Evolutionary conservation across 2,329 filamentous ascomycete genomes (phyloP).

Genomic region (Colletotrichum spinosum): DNA sequence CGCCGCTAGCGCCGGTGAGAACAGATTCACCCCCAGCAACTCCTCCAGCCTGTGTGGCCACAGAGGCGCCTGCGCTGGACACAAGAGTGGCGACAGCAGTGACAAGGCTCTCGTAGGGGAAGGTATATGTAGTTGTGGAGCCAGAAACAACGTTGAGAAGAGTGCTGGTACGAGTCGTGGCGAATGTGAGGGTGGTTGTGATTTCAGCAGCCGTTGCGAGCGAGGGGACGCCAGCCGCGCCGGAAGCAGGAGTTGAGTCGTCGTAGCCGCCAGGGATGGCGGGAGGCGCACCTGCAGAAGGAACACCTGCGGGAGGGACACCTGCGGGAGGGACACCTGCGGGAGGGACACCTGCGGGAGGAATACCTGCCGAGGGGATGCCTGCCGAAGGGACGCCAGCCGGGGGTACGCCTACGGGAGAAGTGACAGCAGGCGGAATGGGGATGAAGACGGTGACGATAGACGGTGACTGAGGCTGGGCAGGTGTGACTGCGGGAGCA

Average conservation of each 20-base stretch:
- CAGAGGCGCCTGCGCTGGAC: conserved; percentile 35
- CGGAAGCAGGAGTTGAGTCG: conserved; percentile 2
- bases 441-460: background rate
- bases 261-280: conserved; percentile 18
- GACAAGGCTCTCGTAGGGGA: conserved; percentile 36
- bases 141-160: conserved; percentile 54
- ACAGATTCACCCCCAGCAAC: background rate
- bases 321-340: conserved; percentile 19
- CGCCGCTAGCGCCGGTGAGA: background rate
- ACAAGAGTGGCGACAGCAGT: conserved; percentile 44
- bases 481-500: background rate
- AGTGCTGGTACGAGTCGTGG: conserved; percentile 49
- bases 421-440: background rate
- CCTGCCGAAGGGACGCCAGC: background rate
- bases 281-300: background rate
- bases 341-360: conserved; percentile 21
- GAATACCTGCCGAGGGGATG: conserved; percentile 15
- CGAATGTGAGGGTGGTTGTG: conserved; percentile 16
- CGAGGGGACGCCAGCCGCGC: conserved; percentile 8
- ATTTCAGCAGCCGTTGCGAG: background rate
- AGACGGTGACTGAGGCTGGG: background rate
- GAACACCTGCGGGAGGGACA: conserved; percentile 15
- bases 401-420: background rate
- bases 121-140: conserved; percentile 53
- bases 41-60: background rate